Base-by-base conservation (phyloP, 2,329 filamentous ascomycete genomes). In the Penicillium concentricum region DNA sequence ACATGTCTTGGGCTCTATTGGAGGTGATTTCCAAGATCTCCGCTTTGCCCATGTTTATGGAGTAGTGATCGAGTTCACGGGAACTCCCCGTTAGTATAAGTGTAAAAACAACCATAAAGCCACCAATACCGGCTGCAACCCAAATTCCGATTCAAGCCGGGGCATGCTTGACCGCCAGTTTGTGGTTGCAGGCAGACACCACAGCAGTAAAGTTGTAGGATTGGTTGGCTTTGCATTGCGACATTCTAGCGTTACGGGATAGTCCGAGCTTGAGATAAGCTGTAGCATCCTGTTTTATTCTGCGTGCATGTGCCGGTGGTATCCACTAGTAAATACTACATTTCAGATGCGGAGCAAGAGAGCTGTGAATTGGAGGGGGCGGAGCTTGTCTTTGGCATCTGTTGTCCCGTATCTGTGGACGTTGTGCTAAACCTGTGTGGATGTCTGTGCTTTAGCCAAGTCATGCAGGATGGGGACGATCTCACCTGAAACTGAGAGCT, bases 131-230 rank as follows among this genome's bases (percentile, higher is more conserved):
- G 37, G 48, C 37, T 22, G 48, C 34, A 48, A 53, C 35, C 26
- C 35, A 34, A 39, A 30, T 56, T 45, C 28, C 26, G 28, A 52
- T 37, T 35, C 28, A 35, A 52, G 37, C 52, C 28, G 39, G 20
- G 5, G 32, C 22, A 51, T 45, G 32, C 39, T 56, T 52, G 54
- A 56, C 54, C 54, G 54, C 54, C 41, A 56, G 54, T 56, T 35
- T n/a, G 35, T 28, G 41, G 20, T 56, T 52, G 48, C 48, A 45
- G 47, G 51, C 35, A 54, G 26, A 54, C 34, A 18, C 34, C 13
- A 43, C 13, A 38, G 15, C 30, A 20, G 5, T n/a, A 13, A 24
- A 24, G 18, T 24, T 37, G 9, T 32, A 46, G 24, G 43, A 54
- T 54, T 39, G 51, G 51, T 41, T 5, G 18, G 51, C 34, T 54